Evolutionary conservation across 2,329 filamentous ascomycete genomes (phyloP).

Genomic region (Ceratocystis destructans): DNA sequence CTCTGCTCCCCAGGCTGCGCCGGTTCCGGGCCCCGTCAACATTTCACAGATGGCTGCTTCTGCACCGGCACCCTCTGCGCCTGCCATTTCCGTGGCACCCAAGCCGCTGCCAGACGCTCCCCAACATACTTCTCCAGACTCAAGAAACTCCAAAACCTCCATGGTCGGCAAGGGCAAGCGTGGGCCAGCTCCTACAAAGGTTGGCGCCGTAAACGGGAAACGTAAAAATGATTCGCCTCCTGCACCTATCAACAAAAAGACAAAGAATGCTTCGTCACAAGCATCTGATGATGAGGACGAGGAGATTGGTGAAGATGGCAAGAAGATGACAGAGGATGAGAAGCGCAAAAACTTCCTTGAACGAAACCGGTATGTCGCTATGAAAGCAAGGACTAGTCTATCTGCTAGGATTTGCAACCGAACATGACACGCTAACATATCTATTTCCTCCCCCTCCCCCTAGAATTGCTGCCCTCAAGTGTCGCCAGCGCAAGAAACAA

Average conservation of each 20-base stretch:
- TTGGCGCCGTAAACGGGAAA: slow-evolving; percentile 46
- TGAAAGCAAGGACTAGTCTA: slow-evolving; percentile 3
- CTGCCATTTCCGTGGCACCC: slow-evolving; percentile 38
- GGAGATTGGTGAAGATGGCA: slow-evolving; percentile 36
- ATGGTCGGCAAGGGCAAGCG: slow-evolving; percentile 10
- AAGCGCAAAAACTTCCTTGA: slow-evolving; percentile 98
- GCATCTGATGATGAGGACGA: slow-evolving; percentile 21
- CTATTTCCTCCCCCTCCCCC: not conserved
- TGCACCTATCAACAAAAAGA: slow-evolving; percentile 57
- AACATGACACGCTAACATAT: slow-evolving; percentile 21
- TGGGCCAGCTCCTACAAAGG: slow-evolving; percentile 18
- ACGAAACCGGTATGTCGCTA: slow-evolving; percentile 63
- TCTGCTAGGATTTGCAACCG: not conserved
- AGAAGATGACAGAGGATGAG: slow-evolving; percentile 96
- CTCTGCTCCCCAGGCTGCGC: not conserved
- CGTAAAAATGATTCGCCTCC: slow-evolving; percentile 40
- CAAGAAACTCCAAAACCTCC: slow-evolving; percentile 19
- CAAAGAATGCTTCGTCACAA: slow-evolving; percentile 42
- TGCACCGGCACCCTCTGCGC: slow-evolving; percentile 19
- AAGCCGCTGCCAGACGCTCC: slow-evolving; percentile 39
- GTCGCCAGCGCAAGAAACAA: slow-evolving; percentile 95
- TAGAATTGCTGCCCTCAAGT: slow-evolving; percentile 91
- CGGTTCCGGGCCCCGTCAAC: not conserved
- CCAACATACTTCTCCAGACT: slow-evolving; percentile 1
- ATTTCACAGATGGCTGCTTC: not conserved